These are phyloP conservation scores for Trypanosoma lewisi DNA, from an alignment of 208 protist genomes.

Conservation along the genomic window DNA sequence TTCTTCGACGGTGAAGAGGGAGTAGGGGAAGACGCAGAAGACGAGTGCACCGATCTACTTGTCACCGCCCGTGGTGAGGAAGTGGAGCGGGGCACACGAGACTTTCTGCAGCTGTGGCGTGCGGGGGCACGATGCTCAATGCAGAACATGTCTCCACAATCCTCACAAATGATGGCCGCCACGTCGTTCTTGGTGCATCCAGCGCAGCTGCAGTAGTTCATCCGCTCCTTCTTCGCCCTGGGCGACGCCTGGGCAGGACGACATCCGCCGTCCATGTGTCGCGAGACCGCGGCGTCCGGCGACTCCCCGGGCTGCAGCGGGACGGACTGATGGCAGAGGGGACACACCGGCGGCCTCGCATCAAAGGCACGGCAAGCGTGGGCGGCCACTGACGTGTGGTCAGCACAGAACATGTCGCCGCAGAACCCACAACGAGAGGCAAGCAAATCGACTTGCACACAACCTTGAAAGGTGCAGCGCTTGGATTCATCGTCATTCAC, in stretches of 20 bases:
- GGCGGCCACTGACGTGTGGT: constrained; percentile 57
- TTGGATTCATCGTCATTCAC: constrained; percentile 70
- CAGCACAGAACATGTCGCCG: constrained; percentile 67
- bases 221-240: constrained; percentile 8
- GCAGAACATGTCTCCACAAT: constrained; percentile 69
- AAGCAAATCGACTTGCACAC: constrained; percentile 72
- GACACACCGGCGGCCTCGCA: constrained; percentile 39
- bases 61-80: constrained; percentile 1
- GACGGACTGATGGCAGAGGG: constrained; percentile 51
- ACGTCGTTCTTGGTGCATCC: constrained; percentile 41
- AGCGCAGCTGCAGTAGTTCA: constrained; percentile 38
- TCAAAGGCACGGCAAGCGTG: constrained; percentile 62
- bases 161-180: constrained; percentile 46
- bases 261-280: constrained; percentile 79
- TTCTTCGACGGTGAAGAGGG: constrained; percentile 23
- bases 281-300: constrained; percentile 68
- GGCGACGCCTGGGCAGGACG: not conserved
- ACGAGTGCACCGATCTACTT: not conserved
- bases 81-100: constrained; percentile 7
- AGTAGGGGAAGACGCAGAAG: not conserved
- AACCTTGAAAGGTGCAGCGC: constrained; percentile 63
- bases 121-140: constrained; percentile 62
- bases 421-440: constrained; percentile 68
- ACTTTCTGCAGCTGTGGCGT: constrained; percentile 47
- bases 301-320: constrained; percentile 53